phyloP scores from a whole-genome alignment of 306 rosid genomes.

The Pterocarpus santalinus region DNA sequence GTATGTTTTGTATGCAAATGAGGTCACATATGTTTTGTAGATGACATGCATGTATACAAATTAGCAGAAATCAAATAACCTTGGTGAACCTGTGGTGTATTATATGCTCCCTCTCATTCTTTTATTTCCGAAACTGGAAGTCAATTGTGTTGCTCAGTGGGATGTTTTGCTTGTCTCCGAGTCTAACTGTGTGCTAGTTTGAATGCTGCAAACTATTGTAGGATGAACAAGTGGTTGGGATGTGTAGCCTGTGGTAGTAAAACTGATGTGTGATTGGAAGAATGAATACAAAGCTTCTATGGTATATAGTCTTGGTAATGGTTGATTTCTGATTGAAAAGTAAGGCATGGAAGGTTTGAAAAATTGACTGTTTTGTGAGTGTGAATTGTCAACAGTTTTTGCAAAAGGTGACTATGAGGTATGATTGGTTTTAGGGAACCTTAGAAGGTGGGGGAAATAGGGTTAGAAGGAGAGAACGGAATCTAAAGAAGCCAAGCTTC shows the following conservation, averaged over 20 bases:
- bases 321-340: slow-evolving; percentile 10
- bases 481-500: slow-evolving; percentile 11
- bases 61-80: slow-evolving; percentile 6
- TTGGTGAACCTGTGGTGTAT: background rate
- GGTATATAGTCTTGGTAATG: background rate
- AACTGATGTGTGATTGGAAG: background rate
- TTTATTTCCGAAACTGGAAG: slow-evolving; percentile 12
- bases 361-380: slow-evolving; percentile 17
- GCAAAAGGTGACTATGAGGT: background rate
- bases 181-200: background rate
- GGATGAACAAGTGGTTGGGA: slow-evolving; percentile 8
- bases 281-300: background rate
- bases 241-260: background rate
- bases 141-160: slow-evolving; percentile 28
- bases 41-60: slow-evolving; percentile 5
- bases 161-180: slow-evolving; percentile 1
- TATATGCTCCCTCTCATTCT: background rate
- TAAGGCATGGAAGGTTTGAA: background rate
- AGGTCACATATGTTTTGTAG: slow-evolving; percentile 27
- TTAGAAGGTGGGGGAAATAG: background rate
- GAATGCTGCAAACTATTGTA: slow-evolving; percentile 16
- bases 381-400: background rate
- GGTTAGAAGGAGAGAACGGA: background rate
- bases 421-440: background rate
- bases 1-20: slow-evolving; percentile 56